Conservation (phyloP, 2,329 filamentous ascomycete species). For the Didymella keratinophila region DNA sequence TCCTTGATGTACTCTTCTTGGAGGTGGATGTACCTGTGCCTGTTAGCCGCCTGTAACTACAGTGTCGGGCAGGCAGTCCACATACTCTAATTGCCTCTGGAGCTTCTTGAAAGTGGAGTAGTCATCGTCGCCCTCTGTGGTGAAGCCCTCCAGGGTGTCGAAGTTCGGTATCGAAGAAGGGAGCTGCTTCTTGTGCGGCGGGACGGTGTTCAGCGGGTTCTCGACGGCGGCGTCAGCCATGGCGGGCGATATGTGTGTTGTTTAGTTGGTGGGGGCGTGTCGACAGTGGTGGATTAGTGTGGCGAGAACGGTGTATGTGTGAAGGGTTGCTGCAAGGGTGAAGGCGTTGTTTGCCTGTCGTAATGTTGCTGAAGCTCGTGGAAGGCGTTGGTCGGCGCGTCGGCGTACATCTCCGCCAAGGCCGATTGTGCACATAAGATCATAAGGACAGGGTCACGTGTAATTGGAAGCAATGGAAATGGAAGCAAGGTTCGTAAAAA, state of each 20-base stretch:
- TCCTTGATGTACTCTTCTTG: conserved; percentile 99
- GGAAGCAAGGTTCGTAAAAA: neutral
- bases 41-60: conserved; percentile 37
- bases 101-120: conserved; percentile 96
- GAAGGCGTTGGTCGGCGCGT: conserved; percentile 33
- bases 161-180: conserved; percentile 85
- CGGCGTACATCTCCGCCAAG: conserved; percentile 28
- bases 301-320: neutral
- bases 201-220: conserved; percentile 75
- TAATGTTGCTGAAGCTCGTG: conserved; percentile 39
- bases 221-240: conserved; percentile 93
- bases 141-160: conserved; percentile 85
- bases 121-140: conserved; percentile 84
- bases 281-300: neutral
- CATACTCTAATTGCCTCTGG: conserved; percentile 92
- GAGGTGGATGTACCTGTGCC: conserved; percentile 82
- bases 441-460: conserved; percentile 8
- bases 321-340: conserved; percentile 10
- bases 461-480: neutral
- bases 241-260: conserved; percentile 17
- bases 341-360: conserved; percentile 27
- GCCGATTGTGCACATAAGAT: conserved; percentile 24
- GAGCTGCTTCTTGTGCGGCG: conserved; percentile 81
- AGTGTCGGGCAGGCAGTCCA: conserved; percentile 14
- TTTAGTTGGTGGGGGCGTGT: neutral